Conservation (phyloP, 2,329 filamentous ascomycete genomes). For the Colletotrichum melonis region DNA sequence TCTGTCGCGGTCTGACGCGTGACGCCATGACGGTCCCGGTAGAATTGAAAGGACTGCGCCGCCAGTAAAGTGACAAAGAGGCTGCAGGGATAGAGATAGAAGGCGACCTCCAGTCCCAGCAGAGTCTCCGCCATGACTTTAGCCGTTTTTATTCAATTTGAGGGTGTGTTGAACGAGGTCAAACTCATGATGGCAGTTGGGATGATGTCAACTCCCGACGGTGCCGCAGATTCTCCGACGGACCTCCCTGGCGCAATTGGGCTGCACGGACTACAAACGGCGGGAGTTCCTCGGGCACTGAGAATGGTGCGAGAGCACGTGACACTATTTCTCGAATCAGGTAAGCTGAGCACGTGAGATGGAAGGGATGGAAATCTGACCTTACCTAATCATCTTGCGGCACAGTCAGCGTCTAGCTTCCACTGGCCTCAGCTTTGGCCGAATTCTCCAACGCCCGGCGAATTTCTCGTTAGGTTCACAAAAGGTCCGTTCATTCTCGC, state of each 20-base stretch:
- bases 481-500: not conserved
- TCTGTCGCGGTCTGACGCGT: slow-evolving; percentile 40
- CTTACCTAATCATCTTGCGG: not conserved
- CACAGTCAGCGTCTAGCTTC: not conserved
- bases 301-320: not conserved
- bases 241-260: not conserved
- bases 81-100: slow-evolving; percentile 54
- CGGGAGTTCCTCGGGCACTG: not conserved
- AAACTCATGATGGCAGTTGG: not conserved
- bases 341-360: too few species aligned
- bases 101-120: slow-evolving; percentile 50
- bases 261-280: not conserved
- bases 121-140: slow-evolving; percentile 47
- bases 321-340: not conserved
- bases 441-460: not conserved
- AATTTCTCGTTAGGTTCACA: not conserved
- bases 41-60: slow-evolving; percentile 51
- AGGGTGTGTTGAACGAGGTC: slow-evolving; percentile 4
- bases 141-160: slow-evolving; percentile 2
- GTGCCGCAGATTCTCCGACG: slow-evolving; percentile 21
- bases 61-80: slow-evolving; percentile 50
- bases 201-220: slow-evolving; percentile 12
- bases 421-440: not conserved
- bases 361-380: too few species aligned
- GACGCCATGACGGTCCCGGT: slow-evolving; percentile 44